Conservation (phyloP, 441 rosid species). For the Euphorbia neoarborescens region DNA sequence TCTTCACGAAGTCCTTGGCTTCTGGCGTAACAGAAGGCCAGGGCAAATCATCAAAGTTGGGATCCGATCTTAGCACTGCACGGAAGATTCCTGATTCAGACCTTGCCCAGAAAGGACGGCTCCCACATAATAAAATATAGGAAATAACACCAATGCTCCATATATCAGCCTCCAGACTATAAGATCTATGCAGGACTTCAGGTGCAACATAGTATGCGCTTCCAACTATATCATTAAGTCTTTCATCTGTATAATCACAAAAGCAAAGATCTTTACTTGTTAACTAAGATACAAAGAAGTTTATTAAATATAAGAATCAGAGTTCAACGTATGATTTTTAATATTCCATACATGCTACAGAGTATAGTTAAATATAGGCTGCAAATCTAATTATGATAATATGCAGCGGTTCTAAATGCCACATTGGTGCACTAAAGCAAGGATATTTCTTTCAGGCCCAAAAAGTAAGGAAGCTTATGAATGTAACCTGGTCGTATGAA, state of each 20-base stretch:
- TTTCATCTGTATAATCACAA: constrained; percentile 47
- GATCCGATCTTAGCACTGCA: constrained; percentile 81
- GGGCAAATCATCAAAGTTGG: constrained; percentile 71
- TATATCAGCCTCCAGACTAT: constrained; percentile 78
- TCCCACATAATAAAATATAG: constrained; percentile 85
- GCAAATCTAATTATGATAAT: background rate
- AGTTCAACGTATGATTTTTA: background rate
- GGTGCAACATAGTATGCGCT: constrained; percentile 97
- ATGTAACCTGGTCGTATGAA: constrained; percentile 67
- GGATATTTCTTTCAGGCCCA: constrained; percentile 5
- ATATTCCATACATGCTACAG: background rate
- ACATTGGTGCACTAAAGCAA: constrained; percentile 1
- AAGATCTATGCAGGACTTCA: constrained; percentile 91
- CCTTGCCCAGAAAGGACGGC: constrained; percentile 95
- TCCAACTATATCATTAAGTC: constrained; percentile 89
- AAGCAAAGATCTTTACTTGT: background rate
- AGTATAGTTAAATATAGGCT: background rate
- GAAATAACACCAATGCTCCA: constrained; percentile 94
- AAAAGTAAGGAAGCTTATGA: constrained; percentile 4
- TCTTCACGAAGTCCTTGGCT: constrained; percentile 84
- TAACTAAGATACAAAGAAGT: background rate
- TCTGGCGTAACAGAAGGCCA: constrained; percentile 84
- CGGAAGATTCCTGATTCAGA: constrained; percentile 96
- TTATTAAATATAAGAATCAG: background rate
- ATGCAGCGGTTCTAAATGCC: background rate